These are phyloP conservation scores for Corymbia calophylla DNA, from an alignment of 441 rosid species.

Conservation along the genomic window DNA sequence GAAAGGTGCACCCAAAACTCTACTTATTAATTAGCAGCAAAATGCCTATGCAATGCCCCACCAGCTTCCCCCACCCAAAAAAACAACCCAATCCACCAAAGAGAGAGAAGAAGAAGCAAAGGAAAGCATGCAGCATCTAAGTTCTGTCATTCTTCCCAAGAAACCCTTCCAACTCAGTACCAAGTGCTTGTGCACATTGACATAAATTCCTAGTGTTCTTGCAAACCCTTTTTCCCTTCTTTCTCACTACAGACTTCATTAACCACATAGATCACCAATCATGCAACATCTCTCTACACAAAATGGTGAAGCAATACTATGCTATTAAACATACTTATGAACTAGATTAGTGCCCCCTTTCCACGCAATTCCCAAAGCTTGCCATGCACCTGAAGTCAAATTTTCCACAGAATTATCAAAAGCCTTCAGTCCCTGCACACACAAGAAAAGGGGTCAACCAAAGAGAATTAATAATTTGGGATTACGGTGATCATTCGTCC, in stretches of 20 bases:
- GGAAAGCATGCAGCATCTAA: background rate
- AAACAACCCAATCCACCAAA: background rate
- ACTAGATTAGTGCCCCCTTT: slow-evolving; percentile 67
- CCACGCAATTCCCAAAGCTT: slow-evolving; percentile 75
- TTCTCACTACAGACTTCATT: background rate
- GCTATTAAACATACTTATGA: slow-evolving; percentile 55
- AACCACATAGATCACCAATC: background rate
- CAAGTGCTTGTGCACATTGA: background rate
- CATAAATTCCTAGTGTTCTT: background rate
- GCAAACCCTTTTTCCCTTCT: background rate
- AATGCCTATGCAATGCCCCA: background rate
- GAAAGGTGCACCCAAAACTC: background rate
- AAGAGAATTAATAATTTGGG: background rate
- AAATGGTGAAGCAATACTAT: background rate
- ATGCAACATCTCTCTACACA: background rate
- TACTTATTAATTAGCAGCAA: background rate
- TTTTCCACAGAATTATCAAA: slow-evolving; percentile 87
- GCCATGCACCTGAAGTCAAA: slow-evolving; percentile 96
- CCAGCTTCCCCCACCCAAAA: background rate
- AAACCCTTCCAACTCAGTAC: background rate
- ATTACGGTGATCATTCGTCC: background rate
- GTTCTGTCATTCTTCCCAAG: background rate
- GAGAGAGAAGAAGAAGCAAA: background rate
- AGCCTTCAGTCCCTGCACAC: slow-evolving; percentile 2
- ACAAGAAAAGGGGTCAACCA: background rate